Conservation (phyloP, 768 basidiomycete genomes). For the Rhizopogon sp. region DNA sequence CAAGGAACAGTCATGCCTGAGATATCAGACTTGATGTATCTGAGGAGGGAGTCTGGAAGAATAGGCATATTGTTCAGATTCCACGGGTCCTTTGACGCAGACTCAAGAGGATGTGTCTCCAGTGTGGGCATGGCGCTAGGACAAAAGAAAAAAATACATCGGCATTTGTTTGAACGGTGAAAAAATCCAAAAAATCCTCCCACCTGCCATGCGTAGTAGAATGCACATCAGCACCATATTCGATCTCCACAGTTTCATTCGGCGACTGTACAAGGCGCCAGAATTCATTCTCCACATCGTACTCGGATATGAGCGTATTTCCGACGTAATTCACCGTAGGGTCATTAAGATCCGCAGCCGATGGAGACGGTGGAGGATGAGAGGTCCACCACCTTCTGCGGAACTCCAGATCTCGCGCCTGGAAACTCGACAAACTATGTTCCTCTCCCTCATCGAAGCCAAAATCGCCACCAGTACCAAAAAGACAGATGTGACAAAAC, state of each 20-base stretch:
- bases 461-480: conserved; percentile 91
- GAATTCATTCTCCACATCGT: conserved; percentile 92
- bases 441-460: conserved; percentile 99
- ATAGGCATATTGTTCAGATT: conserved; percentile 98
- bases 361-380: conserved; percentile 50
- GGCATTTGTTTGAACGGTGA: conserved; percentile 18
- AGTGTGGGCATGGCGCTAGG: conserved; percentile 89
- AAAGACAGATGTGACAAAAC: conserved; percentile 91
- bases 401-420: conserved; percentile 87
- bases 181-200: conserved; percentile 19
- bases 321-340: conserved; percentile 52
- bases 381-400: conserved; percentile 82
- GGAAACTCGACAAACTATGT: conserved; percentile 87
- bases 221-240: conserved; percentile 99
- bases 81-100: conserved; percentile 91
- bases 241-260: conserved; percentile 91
- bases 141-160: conserved; percentile 3
- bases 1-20: conserved; percentile 99
- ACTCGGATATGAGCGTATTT: conserved; percentile 71
- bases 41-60: conserved; percentile 83
- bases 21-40: conserved; percentile 97
- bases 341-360: conserved; percentile 36
- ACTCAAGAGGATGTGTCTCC: conserved; percentile 86
- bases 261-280: conserved; percentile 93
- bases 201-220: conserved; percentile 97